These are phyloP conservation scores for Colletotrichum kahawae DNA, from an alignment of 2,329 filamentous ascomycete genomes.

Conservation along the genomic window DNA sequence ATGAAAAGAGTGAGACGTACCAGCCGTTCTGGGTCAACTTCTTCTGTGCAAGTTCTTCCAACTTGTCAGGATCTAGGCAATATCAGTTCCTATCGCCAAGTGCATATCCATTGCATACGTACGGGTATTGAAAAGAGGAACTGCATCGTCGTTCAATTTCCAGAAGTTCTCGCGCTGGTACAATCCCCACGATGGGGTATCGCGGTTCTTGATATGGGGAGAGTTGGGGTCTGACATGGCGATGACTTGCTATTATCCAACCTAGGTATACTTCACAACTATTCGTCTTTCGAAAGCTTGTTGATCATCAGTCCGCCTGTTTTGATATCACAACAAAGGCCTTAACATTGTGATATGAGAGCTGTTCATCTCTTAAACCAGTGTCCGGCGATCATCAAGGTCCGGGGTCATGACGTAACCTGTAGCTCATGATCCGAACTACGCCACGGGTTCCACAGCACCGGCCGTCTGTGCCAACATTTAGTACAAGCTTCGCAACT, in stretches of 20 bases:
- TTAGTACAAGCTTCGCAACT: neutral
- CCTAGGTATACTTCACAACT: neutral
- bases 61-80: conserved; percentile 56
- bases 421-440: neutral
- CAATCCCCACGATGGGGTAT: conserved; percentile 28
- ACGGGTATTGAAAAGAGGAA: conserved; percentile 29
- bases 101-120: neutral
- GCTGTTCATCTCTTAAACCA: neutral
- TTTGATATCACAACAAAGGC: neutral
- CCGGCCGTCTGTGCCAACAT: neutral
- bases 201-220: conserved; percentile 26
- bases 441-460: neutral
- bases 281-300: neutral
- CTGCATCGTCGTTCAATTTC: conserved; percentile 27
- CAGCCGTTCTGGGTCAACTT: conserved; percentile 63
- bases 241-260: neutral
- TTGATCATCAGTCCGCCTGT: neutral
- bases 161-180: conserved; percentile 32
- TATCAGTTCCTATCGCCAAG: neutral
- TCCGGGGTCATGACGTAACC: conserved; percentile 10
- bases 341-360: neutral
- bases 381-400: neutral
- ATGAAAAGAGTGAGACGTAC: conserved; percentile 26
- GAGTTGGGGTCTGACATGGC: conserved; percentile 24
- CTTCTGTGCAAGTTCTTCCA: conserved; percentile 62